These are phyloP conservation scores for Coniochaeta sp. DNA, from an alignment of 2,329 filamentous ascomycete genomes.

Conservation along the genomic window DNA sequence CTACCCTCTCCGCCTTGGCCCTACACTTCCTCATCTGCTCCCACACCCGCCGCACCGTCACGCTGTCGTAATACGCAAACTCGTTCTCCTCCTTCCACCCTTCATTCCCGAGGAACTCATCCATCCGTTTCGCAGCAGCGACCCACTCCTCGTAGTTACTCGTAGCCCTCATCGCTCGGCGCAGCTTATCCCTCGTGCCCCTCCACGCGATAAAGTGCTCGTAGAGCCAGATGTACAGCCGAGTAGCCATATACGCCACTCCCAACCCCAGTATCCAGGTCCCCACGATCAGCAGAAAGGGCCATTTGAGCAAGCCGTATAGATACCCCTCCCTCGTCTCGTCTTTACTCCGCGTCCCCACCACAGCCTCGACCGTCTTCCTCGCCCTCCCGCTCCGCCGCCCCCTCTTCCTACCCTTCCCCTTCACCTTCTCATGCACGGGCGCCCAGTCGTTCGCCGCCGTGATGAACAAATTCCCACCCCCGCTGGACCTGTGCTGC, in stretches of 20 bases:
- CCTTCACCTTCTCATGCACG: conserved; percentile 61
- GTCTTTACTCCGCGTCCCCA: conserved; percentile 63
- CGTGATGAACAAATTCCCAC: conserved; percentile 57
- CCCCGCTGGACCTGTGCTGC: conserved; percentile 3
- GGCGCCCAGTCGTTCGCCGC: conserved; percentile 96
- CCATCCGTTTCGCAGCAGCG: conserved; percentile 67
- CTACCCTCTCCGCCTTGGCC: conserved; percentile 45
- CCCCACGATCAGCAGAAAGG: conserved; percentile 70
- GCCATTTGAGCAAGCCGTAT: conserved; percentile 87
- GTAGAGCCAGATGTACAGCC: conserved; percentile 86
- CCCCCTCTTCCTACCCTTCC: conserved; percentile 20
- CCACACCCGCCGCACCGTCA: conserved; percentile 70
- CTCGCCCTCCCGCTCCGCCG: conserved; percentile 31
- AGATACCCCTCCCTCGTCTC: conserved; percentile 92
- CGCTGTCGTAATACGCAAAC: conserved; percentile 80
- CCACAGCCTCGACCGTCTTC: conserved; percentile 24
- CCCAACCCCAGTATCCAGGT: conserved; percentile 73
- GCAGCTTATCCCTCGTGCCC: conserved; percentile 64
- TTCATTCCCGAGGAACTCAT: conserved; percentile 72
- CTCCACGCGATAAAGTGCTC: conserved; percentile 89
- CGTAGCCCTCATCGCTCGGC: conserved; percentile 63
- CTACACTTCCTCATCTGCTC: conserved; percentile 65
- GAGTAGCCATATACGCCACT: conserved; percentile 68
- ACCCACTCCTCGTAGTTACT: conserved; percentile 80
- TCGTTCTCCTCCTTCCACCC: conserved; percentile 72